Conservation (phyloP, 1,284 basidiomycete species). For the Agaricales sp. region DNA sequence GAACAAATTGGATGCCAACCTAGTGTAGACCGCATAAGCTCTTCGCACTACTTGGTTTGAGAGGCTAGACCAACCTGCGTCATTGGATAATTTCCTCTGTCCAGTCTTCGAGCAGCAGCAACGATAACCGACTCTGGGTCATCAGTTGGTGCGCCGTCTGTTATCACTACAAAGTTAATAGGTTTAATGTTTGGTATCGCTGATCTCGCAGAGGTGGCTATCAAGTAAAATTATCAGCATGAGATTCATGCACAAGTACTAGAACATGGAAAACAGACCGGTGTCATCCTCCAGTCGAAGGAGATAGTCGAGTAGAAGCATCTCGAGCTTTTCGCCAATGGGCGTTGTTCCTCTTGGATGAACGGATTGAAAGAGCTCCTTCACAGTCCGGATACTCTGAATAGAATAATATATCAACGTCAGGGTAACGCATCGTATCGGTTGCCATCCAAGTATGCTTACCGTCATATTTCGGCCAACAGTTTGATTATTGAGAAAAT, state of each 20-base stretch:
- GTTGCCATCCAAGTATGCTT: slow-evolving; percentile 1
- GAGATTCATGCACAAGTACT: no score
- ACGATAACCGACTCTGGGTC: slow-evolving; percentile 41
- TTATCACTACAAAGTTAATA: slow-evolving; percentile 50
- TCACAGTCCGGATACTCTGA: slow-evolving; percentile 22
- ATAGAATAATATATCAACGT: no score
- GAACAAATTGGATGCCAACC: slow-evolving; percentile 53
- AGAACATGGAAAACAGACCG: slow-evolving; percentile 13
- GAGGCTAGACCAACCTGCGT: slow-evolving; percentile 31
- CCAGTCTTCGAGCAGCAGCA: slow-evolving; percentile 35
- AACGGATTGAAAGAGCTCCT: slow-evolving; percentile 31
- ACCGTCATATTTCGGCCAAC: slow-evolving; percentile 24
- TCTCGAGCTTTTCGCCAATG: slow-evolving; percentile 37
- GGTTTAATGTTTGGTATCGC: no score
- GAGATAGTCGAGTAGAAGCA: slow-evolving; percentile 35
- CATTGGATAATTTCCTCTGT: slow-evolving; percentile 37
- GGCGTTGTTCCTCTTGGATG: slow-evolving; percentile 35
- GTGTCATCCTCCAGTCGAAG: slow-evolving; percentile 28
- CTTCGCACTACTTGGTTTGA: neutral
- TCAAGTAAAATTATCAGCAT: no score
- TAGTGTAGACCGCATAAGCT: slow-evolving; percentile 14
- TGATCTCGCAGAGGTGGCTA: no score
- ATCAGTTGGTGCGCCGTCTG: slow-evolving; percentile 49
- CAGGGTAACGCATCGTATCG: neutral
- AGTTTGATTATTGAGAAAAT: slow-evolving; percentile 29